Evolutionary conservation across 352 stramenopile species (phyloP).

Genomic region (Lagenidium sp.): DNA sequence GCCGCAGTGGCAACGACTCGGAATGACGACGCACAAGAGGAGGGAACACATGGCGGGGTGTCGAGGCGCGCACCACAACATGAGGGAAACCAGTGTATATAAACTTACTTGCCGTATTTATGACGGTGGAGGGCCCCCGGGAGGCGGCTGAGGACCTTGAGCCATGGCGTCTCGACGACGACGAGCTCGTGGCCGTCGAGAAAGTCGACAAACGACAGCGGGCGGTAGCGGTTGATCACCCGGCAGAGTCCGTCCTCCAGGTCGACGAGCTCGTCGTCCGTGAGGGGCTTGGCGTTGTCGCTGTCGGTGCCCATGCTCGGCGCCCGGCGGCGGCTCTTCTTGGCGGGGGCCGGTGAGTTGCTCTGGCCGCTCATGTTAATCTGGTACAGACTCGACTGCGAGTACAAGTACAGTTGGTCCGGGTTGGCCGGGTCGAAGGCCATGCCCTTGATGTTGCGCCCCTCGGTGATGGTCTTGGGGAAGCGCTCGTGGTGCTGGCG

Average conservation of each 20-base stretch:
- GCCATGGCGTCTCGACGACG: slow-evolving; percentile 78
- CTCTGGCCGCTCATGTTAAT: slow-evolving; percentile 51
- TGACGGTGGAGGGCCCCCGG: slow-evolving; percentile 72
- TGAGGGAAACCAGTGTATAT: no score
- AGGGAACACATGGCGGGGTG: slow-evolving; percentile 4
- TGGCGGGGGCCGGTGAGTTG: slow-evolving; percentile 14
- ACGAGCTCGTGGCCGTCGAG: slow-evolving; percentile 63
- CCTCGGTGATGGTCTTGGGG: slow-evolving; percentile 64
- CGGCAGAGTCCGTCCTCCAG: slow-evolving; percentile 59
- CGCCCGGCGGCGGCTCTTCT: slow-evolving; percentile 29
- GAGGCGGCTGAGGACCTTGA: slow-evolving; percentile 79
- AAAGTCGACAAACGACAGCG: slow-evolving; percentile 82
- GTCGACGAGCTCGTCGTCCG: slow-evolving; percentile 52
- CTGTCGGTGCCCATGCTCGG: slow-evolving; percentile 56
- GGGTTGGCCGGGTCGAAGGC: slow-evolving; percentile 67
- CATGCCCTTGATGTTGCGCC: slow-evolving; percentile 73
- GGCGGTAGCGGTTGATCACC: slow-evolving; percentile 76
- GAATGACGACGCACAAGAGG: not conserved
- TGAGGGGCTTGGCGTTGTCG: slow-evolving; percentile 15
- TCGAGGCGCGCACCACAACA: no score
- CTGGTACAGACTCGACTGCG: slow-evolving; percentile 71
- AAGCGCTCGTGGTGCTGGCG: slow-evolving; percentile 56
- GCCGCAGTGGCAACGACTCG: slow-evolving; percentile 4
- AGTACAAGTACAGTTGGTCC: slow-evolving; percentile 75
- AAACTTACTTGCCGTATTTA: slow-evolving; percentile 83